Evolutionary conservation across 768 basidiomycete genomes (phyloP), one percentile per base, ranked within the genome.

Genomic region (Phylloporus rhodoxanthus): DNA sequence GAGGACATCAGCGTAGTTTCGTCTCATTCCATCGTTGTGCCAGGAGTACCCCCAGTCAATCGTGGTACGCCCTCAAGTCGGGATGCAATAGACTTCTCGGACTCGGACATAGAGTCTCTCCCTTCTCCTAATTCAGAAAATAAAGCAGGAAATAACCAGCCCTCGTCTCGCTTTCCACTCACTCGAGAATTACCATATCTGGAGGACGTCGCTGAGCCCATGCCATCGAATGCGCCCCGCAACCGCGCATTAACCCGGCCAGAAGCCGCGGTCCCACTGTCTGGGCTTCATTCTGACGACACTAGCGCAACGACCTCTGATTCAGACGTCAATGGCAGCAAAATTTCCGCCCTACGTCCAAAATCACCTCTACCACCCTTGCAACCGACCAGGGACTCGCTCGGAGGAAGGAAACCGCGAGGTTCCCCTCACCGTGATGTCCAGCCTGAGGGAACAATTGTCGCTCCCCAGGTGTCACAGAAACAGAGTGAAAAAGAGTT

Each of bases 371-470:
- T 28, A 8, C 29, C 51, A 10, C 49, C 62, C 40, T 50, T 54
- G 40, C 50, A 50, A 32, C 46, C 57, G 14, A 50, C 60, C 36
- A 52, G 60, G 45, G 19, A 41, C 26, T 28, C 47, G 17, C 30
- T 48, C 41, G 51, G 48, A 43, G 52, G 44, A 40, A 33, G 47
- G 48, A 52, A 46, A 41, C 54, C 17, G 42, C 53, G 37, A 46
- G 47, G 41, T 25, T 37, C 26, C 30, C 39, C 52, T 30, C 48
- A 21, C 11, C 38, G 42, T 47, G 45, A 51, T 28, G 30, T 20
- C 34, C 43, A 42, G 25, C 36, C 21, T 36, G 32, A 29, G 49
- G 50, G 41, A 44, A 33, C 42, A 25, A 25, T 26, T 19, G 13
- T 52, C 39, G n/a, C 41, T 17, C 45, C 38, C 23, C 32, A 37